Evolutionary conservation across 1,284 basidiomycete species (phyloP).

Genomic region (Cronartium quercuum): DNA sequence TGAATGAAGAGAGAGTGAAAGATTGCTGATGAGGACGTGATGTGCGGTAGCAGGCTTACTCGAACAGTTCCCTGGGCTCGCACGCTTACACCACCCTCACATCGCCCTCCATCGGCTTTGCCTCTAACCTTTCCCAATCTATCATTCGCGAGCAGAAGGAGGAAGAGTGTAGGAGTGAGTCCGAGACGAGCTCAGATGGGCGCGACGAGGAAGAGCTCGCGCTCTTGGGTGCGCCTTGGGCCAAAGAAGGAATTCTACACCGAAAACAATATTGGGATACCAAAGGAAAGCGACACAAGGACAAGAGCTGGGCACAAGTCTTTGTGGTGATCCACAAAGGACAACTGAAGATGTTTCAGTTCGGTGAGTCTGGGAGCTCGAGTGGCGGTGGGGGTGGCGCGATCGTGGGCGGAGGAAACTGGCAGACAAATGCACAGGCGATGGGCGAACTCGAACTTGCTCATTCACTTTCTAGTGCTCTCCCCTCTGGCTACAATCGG

Average conservation of each 20-base stretch:
- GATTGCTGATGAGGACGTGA: neutral
- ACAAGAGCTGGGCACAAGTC: slow-evolving; percentile 69
- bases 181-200: slow-evolving; percentile 55
- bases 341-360: slow-evolving; percentile 79
- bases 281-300: slow-evolving; percentile 69
- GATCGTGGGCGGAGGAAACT: slow-evolving; percentile 87
- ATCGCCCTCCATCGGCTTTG: slow-evolving; percentile 70
- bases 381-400: slow-evolving; percentile 65
- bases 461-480: slow-evolving; percentile 76
- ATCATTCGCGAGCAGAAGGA: slow-evolving; percentile 92
- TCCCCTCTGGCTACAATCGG: slow-evolving; percentile 86
- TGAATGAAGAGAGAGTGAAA: no score
- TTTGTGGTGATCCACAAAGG: slow-evolving; percentile 94
- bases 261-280: slow-evolving; percentile 91
- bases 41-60: slow-evolving; percentile 20
- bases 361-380: slow-evolving; percentile 49
- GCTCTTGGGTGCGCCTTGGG: slow-evolving; percentile 90
- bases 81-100: slow-evolving; percentile 30
- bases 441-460: slow-evolving; percentile 74
- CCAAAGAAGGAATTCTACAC: slow-evolving; percentile 90
- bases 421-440: slow-evolving; percentile 83
- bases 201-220: slow-evolving; percentile 91
- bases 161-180: slow-evolving; percentile 71
- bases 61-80: slow-evolving; percentile 38
- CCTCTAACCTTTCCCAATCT: slow-evolving; percentile 86